Base-by-base conservation (phyloP, 129 eudicot species). In the Solidago caesia region DNA sequence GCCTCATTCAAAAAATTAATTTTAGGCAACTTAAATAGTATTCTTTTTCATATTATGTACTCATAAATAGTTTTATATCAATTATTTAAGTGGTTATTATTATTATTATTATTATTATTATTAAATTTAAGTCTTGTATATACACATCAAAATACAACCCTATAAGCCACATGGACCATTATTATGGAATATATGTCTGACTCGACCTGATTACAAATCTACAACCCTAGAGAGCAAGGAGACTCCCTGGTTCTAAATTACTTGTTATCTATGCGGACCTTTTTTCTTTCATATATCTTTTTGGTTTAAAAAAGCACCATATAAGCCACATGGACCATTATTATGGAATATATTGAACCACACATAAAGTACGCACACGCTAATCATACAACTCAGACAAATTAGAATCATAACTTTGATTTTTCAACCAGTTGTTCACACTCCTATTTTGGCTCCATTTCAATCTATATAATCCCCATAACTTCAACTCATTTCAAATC, bases 401-500 rank as follows among this genome's bases (percentile, higher is more conserved):
- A 45, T 58, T 64, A 78, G 56, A 78, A 70, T 78, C 66, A 58
- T 52, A 70, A 44, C 66, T 78, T 71, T 47, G 39, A 55, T 61
- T 49, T 43, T 64, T 49, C 41, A 56, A 55, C 81, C 33, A 27
- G 6, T 79, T 16, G 81, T 81, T 84, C 88, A 77, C 85, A 84
- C 80, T 77, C 72, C 8, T 57, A 33, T 69, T 68, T 64, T 70
- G 75, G n/a, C 66, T 64, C 14, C 53, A 9, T 46, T 16, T 51
- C 79, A 48, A 9, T 45, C 75, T 74, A 26, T 70, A 44, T 57
- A 81, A 69, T 64, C 68, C 33, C 65, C 56, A 84, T 72, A 68
- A 25, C 49, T 66, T 56, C 21, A 51, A 43, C 47, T 8, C 59
- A 53, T 59, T 59, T 29, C 16, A 59, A 15, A 44, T 2, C 68